phyloP scores from a whole-genome alignment of 2,329 filamentous ascomycete species.

The Blastomyces silverae region DNA sequence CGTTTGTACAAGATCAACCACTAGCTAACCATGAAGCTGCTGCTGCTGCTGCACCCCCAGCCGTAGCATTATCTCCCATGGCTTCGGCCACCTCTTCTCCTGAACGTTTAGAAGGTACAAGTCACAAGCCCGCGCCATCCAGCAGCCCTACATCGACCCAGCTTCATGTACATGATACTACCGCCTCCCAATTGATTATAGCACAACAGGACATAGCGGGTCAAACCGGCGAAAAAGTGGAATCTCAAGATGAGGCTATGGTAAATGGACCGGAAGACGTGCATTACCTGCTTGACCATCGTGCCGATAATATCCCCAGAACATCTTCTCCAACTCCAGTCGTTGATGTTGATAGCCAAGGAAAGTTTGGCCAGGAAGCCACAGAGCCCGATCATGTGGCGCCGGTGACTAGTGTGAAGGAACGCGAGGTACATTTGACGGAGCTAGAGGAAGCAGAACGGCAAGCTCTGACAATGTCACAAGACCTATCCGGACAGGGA shows the following conservation, averaged over 20 bases:
- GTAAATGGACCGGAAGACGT: background rate
- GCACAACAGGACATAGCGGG: background rate
- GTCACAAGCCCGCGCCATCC: background rate
- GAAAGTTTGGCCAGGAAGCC: background rate
- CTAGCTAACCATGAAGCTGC: conserved; percentile 19
- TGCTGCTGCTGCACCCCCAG: conserved; percentile 32
- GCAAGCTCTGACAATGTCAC: background rate
- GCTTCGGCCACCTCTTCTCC: conserved; percentile 39
- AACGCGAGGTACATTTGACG: background rate
- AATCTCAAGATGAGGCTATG: background rate
- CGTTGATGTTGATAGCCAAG: background rate
- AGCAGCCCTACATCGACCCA: conserved; percentile 2
- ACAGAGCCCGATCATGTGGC: no score
- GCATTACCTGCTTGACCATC: background rate
- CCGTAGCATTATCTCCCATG: conserved; percentile 36
- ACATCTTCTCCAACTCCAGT: background rate
- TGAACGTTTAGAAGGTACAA: conserved; percentile 20
- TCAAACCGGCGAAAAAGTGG: background rate
- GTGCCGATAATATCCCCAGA: background rate
- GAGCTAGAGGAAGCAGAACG: background rate
- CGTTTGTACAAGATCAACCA: conserved; percentile 2
- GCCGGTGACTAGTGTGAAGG: background rate
- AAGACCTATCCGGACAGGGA: background rate
- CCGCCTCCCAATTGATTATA: background rate
- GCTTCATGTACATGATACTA: background rate